These are phyloP conservation scores for Sinapis alba DNA, from an alignment of 441 rosid species.

Conservation along the genomic window DNA sequence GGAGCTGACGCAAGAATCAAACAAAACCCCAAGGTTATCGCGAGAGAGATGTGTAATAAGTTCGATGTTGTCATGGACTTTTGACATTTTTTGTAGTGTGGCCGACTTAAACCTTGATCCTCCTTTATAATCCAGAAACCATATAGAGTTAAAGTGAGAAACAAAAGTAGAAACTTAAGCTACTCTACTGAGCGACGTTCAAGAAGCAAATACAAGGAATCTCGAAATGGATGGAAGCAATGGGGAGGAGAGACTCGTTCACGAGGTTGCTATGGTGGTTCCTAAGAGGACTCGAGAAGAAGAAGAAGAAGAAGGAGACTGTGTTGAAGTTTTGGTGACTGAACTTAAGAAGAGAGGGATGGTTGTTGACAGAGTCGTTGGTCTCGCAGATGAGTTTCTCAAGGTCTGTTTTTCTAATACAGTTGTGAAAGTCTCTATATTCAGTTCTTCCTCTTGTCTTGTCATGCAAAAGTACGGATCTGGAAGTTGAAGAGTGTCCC, in stretches of 20 bases:
- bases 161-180: slow-evolving; percentile 17
- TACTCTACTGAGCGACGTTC: slow-evolving; percentile 11
- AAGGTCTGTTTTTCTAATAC: slow-evolving; percentile 49
- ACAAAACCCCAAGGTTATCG: not conserved
- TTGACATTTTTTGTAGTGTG: slow-evolving; percentile 8
- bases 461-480: not conserved
- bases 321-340: slow-evolving; percentile 69
- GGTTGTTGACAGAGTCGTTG: slow-evolving; percentile 59
- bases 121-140: slow-evolving; percentile 30
- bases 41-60: not conserved
- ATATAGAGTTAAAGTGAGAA: not conserved
- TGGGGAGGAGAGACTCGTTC: slow-evolving; percentile 52
- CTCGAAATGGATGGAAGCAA: slow-evolving; percentile 53
- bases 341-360: slow-evolving; percentile 68
- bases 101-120: slow-evolving; percentile 28
- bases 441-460: not conserved
- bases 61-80: not conserved
- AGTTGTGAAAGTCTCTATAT: not conserved
- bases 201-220: not conserved
- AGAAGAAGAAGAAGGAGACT: slow-evolving; percentile 51
- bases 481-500: not conserved
- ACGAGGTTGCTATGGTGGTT: slow-evolving; percentile 79
- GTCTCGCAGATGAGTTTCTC: slow-evolving; percentile 77
- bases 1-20: not conserved
- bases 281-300: slow-evolving; percentile 52